phyloP scores from a whole-genome alignment of 1,284 basidiomycete genomes.

The Wolfiporia cocos region DNA sequence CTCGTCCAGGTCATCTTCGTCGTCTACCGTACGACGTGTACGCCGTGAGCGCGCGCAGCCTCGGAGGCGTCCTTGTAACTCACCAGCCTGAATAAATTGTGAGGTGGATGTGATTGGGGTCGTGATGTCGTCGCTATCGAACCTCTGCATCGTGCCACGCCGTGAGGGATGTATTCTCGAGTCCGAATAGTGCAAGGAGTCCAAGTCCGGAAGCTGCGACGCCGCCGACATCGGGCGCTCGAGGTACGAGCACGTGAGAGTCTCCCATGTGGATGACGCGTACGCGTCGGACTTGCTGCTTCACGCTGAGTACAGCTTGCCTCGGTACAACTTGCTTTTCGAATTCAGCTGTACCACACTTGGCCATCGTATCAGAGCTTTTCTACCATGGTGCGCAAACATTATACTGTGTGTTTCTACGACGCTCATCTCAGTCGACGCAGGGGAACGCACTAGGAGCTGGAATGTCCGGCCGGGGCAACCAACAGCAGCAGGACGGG shows the following conservation, averaged over 20 bases:
- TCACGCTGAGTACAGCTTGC: conserved; percentile 1
- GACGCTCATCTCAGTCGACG: not conserved
- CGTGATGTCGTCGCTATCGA: conserved; percentile 22
- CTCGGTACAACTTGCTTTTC: not conserved
- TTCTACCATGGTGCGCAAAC: no score
- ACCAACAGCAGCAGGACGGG: conserved; percentile 50
- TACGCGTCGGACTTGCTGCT: conserved; percentile 54
- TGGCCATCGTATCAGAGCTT: not conserved
- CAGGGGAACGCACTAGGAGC: conserved; percentile 78
- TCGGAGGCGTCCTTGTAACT: conserved; percentile 2
- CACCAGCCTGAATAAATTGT: conserved; percentile 72
- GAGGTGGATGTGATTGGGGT: conserved; percentile 58
- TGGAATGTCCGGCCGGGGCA: conserved; percentile 29
- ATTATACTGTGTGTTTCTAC: not conserved
- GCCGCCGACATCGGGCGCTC: not conserved
- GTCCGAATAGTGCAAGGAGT: not conserved
- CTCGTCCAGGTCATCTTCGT: conserved; percentile 77
- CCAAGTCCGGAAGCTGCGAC: not conserved
- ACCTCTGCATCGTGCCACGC: conserved; percentile 16
- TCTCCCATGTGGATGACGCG: conserved; percentile 24
- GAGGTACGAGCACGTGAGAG: conserved; percentile 3
- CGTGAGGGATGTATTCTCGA: conserved; percentile 3
- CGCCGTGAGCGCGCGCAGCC: conserved; percentile 10
- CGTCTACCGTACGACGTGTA: conserved; percentile 31
- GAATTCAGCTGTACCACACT: not conserved